phyloP scores from a whole-genome alignment of 2,329 filamentous ascomycete genomes.

The Paraconiothyrium sp. region DNA sequence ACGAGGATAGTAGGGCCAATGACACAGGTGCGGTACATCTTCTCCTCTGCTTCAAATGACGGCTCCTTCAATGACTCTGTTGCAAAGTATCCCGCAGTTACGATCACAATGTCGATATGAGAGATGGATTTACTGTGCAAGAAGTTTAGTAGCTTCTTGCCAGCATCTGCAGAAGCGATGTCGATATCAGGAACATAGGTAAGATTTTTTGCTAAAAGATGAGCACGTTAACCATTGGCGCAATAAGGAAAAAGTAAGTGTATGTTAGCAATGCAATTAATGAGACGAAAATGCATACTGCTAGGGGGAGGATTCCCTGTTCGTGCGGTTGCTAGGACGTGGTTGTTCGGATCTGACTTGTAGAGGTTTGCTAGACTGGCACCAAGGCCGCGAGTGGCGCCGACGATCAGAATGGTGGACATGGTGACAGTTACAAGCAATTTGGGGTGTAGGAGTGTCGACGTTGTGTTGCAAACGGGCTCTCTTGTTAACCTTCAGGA shows the following conservation, averaged over 20 bases:
- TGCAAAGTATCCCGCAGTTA: constrained; percentile 75
- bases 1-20: constrained; percentile 74
- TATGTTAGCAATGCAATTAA: not conserved
- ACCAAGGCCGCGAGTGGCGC: constrained; percentile 74
- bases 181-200: constrained; percentile 70
- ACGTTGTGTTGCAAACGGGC: not conserved
- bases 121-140: constrained; percentile 57
- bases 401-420: constrained; percentile 68
- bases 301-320: constrained; percentile 55
- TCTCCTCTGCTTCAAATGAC: constrained; percentile 72
- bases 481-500: not conserved
- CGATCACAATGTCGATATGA: constrained; percentile 61
- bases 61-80: constrained; percentile 72
- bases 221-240: not conserved
- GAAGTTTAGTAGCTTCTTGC: constrained; percentile 55
- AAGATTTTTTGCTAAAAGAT: constrained; percentile 50
- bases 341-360: constrained; percentile 53
- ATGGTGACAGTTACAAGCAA: constrained; percentile 21
- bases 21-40: constrained; percentile 75
- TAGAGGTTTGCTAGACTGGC: constrained; percentile 69
- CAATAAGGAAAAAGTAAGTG: not conserved
- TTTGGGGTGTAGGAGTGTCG: not conserved
- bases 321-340: constrained; percentile 69
- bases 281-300: constrained; percentile 25
- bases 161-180: constrained; percentile 49